Evolutionary conservation across 2,329 filamentous ascomycete species (phyloP).

Genomic region (Alternaria arbusti): DNA sequence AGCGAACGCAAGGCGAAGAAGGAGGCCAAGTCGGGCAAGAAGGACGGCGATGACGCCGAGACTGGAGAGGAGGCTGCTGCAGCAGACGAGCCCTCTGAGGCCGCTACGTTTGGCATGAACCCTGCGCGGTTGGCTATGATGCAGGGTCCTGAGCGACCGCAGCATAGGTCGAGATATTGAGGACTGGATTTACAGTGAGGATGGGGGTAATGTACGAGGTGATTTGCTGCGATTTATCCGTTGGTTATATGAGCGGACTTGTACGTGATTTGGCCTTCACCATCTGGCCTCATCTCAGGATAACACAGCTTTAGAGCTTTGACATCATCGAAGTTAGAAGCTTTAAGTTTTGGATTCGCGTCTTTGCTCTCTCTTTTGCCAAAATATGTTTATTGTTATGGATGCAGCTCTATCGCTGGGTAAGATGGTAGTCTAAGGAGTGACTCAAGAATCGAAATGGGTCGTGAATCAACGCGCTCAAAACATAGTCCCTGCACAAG

Average conservation of each 20-base stretch:
- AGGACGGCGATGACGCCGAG: slow-evolving; percentile 13
- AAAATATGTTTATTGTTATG: background rate
- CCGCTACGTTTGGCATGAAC: slow-evolving; percentile 43
- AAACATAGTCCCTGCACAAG: background rate
- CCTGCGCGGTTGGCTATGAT: slow-evolving; percentile 48
- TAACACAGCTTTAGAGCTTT: slow-evolving; percentile 3
- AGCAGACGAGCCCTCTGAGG: slow-evolving; percentile 19
- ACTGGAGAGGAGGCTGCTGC: slow-evolving; percentile 19
- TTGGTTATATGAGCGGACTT: background rate
- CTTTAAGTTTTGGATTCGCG: no score
- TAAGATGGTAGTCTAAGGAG: background rate
- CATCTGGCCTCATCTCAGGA: background rate
- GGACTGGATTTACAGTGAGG: background rate
- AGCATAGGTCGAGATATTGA: slow-evolving; percentile 29
- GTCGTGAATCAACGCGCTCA: background rate
- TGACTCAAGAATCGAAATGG: background rate
- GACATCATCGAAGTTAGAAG: background rate
- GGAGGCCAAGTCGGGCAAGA: slow-evolving; percentile 31
- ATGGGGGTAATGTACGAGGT: background rate
- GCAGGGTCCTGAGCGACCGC: slow-evolving; percentile 22
- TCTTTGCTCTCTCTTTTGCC: background rate
- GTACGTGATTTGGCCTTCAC: background rate
- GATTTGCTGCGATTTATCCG: background rate
- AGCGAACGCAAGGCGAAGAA: slow-evolving; percentile 51
- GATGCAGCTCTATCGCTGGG: background rate